Evolutionary conservation across 805 yeast species (phyloP), one percentile per base, ranked within the genome.

Genomic region (Kuraishia molischiana): DNA sequence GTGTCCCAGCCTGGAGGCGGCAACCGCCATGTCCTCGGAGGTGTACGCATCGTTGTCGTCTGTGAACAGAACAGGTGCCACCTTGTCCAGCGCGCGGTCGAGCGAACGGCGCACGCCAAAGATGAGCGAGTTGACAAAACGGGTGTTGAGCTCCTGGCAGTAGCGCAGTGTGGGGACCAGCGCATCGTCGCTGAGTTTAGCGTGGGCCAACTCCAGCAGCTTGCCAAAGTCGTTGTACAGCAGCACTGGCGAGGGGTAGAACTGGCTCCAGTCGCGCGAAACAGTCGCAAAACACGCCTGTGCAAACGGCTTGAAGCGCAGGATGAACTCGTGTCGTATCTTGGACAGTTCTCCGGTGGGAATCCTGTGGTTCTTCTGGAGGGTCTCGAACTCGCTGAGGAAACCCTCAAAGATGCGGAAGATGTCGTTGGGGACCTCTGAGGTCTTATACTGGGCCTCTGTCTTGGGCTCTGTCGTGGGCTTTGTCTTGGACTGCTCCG

Each of bases 161-260:
- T 11, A 5, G 17, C 6, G 17, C 31, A 28, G 17, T 28, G 13
- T 14, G 17, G 17, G 17, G 13, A 14, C 17, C 17, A 32, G 19
- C 11, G 17, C 11, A 20, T 32, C 18, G 3, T 13, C 35, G 4
- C 13, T 14, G 11, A 4, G 5, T 18, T 14, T 11, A 1, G 33
- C 17, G 15, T 46, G 34, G 6, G 48, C 38, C 19, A 43, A 46
- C 10, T 54, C 56, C 5, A 57, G 34, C 3, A 57, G 32, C 18
- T 41, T 44, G 17, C 46, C 45, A 37, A 41, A 58, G 38, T 60
- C 65, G 38, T 59, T 57, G 43, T 52, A 53, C 20, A 59, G 58
- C 13, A 58, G 37, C 3, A 58, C 38, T 15, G 40, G 41, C n/a
- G 40, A 46, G 2, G 52, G 44, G 38, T 58, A 56, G 18, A 39